phyloP scores from a whole-genome alignment of 495 filamentous ascomycete species.

The Talaromyces borbonicus region DNA sequence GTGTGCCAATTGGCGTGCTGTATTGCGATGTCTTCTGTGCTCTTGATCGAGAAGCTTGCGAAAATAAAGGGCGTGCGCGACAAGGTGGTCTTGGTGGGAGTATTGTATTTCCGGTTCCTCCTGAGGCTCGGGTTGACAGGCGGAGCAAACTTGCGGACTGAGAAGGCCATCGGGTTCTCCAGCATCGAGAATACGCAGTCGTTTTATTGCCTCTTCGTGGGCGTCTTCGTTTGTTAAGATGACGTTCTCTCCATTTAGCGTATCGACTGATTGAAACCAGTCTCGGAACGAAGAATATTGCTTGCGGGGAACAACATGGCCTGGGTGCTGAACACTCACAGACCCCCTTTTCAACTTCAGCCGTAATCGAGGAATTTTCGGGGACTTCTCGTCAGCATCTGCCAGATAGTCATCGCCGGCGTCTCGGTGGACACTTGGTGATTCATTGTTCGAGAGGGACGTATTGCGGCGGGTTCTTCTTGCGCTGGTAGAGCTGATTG shows the following conservation, averaged over 20 bases:
- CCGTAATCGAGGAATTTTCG: constrained; percentile 34
- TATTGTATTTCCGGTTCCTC: constrained; percentile 65
- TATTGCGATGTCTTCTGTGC: constrained; percentile 55
- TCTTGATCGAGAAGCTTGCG: constrained; percentile 68
- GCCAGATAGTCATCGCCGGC: constrained; percentile 3
- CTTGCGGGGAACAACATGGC: constrained; percentile 33
- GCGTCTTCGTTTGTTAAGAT: constrained; percentile 47
- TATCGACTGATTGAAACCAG: constrained; percentile 44
- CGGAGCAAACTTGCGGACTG: constrained; percentile 57
- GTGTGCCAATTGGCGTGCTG: constrained; percentile 32
- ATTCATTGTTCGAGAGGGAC: constrained; percentile 18
- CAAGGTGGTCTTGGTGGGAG: constrained; percentile 75
- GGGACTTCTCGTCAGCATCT: constrained; percentile 9
- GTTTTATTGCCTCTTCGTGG: constrained; percentile 36
- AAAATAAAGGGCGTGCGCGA: constrained; percentile 72
- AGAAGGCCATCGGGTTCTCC: constrained; percentile 65
- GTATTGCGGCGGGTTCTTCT: constrained; percentile 6
- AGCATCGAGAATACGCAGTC: constrained; percentile 55
- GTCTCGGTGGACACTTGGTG: constrained; percentile 1
- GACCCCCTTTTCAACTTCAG: constrained; percentile 46
- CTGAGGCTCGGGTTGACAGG: constrained; percentile 69
- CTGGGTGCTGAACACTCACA: constrained; percentile 41
- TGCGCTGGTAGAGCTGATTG: constrained; percentile 13
- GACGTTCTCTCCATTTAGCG: constrained; percentile 27
- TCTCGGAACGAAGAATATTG: constrained; percentile 44